These are phyloP conservation scores for Metschnikowia cerradonensis DNA, from an alignment of 805 yeast genomes.

Conservation along the genomic window DNA sequence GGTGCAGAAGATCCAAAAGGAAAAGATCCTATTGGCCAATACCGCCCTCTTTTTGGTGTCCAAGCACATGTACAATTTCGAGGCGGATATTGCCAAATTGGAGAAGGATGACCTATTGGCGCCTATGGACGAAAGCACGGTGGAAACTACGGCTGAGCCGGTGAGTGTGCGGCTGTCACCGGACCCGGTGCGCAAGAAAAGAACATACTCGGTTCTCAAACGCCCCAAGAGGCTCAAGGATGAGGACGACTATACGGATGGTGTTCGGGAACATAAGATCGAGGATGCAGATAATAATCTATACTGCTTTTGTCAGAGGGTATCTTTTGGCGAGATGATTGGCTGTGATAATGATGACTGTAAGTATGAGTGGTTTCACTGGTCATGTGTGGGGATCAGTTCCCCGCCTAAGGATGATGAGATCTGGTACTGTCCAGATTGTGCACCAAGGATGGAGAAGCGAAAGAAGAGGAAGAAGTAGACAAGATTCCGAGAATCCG, in stretches of 20 bases:
- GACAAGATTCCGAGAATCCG: not conserved
- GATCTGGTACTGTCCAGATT: slow-evolving; percentile 88
- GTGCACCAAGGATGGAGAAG: slow-evolving; percentile 50
- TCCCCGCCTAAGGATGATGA: slow-evolving; percentile 83
- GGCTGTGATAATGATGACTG: slow-evolving; percentile 93
- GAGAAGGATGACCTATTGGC: slow-evolving; percentile 82
- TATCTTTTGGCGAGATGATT: slow-evolving; percentile 93
- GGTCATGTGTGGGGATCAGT: slow-evolving; percentile 85
- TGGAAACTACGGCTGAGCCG: slow-evolving; percentile 9
- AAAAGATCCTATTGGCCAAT: slow-evolving; percentile 74
- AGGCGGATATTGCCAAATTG: slow-evolving; percentile 68
- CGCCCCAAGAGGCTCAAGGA: slow-evolving; percentile 15
- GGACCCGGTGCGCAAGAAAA: slow-evolving; percentile 16
- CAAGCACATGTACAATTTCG: slow-evolving; percentile 69
- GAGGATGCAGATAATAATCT: slow-evolving; percentile 40
- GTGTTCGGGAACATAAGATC: slow-evolving; percentile 7
- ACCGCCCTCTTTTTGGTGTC: slow-evolving; percentile 76
- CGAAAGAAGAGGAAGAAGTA: slow-evolving; percentile 39
- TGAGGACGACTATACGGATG: slow-evolving; percentile 16
- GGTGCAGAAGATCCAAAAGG: slow-evolving; percentile 63
- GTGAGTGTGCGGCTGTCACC: slow-evolving; percentile 12
- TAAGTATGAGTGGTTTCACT: slow-evolving; percentile 92
- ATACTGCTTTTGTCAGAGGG: slow-evolving; percentile 92
- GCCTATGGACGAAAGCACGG: slow-evolving; percentile 32
- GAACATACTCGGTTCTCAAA: slow-evolving; percentile 15